These are phyloP conservation scores for Adansonia madagascariensis DNA, from an alignment of 441 rosid species.

Conservation along the genomic window DNA sequence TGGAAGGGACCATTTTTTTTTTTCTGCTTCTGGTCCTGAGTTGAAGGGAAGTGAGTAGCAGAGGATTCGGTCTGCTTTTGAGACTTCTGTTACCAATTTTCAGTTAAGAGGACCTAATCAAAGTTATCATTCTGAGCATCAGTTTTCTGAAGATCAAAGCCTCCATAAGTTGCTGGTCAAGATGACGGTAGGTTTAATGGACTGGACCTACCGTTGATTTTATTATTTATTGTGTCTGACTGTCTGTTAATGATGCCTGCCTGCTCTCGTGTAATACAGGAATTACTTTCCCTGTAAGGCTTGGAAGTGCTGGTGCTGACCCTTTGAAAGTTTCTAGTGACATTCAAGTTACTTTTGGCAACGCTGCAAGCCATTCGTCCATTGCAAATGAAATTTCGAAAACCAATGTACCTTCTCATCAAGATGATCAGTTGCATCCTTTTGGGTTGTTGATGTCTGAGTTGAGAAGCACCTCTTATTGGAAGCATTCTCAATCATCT, in stretches of 20 bases:
- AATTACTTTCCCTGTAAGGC: conserved; percentile 75
- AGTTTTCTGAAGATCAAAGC: conserved; percentile 48
- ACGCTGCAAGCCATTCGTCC: conserved; percentile 42
- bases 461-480: conserved; percentile 54
- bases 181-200: conserved; percentile 62
- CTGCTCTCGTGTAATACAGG: conserved; percentile 47
- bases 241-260: conserved; percentile 9
- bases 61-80: conserved; percentile 17
- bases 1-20: not conserved
- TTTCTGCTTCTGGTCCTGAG: conserved; percentile 15
- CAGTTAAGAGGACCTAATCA: conserved; percentile 6
- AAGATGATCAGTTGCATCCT: conserved; percentile 73
- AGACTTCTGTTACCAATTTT: conserved; percentile 5
- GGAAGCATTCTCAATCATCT: conserved; percentile 50
- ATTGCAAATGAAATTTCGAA: conserved; percentile 44
- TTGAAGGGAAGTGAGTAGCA: conserved; percentile 2
- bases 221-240: conserved; percentile 7
- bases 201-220: conserved; percentile 21
- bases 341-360: conserved; percentile 37
- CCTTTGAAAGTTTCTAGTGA: conserved; percentile 43
- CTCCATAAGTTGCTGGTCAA: conserved; percentile 55
- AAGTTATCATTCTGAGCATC: conserved; percentile 27
- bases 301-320: conserved; percentile 52
- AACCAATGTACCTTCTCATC: conserved; percentile 43
- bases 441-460: conserved; percentile 91